Base-by-base conservation (phyloP, 441 rosid genomes). In the Biscutella auriculata region DNA sequence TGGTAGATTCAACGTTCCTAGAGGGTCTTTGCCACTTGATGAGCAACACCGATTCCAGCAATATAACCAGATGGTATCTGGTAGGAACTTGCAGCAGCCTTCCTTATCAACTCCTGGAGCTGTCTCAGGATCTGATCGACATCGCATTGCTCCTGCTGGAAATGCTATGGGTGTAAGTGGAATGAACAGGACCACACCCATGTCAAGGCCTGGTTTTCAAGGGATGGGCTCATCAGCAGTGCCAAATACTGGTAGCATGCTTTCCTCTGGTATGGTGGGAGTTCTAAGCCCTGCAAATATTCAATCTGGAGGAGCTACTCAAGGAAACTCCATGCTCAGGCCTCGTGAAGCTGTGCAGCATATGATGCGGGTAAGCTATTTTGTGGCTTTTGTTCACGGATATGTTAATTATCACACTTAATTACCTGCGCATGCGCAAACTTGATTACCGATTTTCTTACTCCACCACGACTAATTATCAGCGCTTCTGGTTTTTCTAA, bases 41-140 rank as follows among this genome's bases (percentile, higher is more conserved):
- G 97, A 95, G 75, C 97, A 84, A 60, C 95, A 86, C 48, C 74
- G 87, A 65, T 68, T 77, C 74, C 97, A 79, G 48, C 95, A 79
- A 42, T 72, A 67, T 68, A 83, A 79, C 76, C 98, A 82, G 66
- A 75, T 85, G 80, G 32, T 81, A 53, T 64, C 97, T 5, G 71
- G 73, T 60, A 81, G 96, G 79, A 80, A 79, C 56, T 56, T 82
- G 63, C 94, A 77, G 67, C 99, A 84, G 76, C 44, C 94, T 56
- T 87, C 74, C 72, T 49, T 85, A 77, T 65, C 97, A 68, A 79
- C 74, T 63, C 68, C 93, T 33, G 95, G 91, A 63, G 62, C 80
- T 68, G 73, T 75, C 58, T 67, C 92, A 53, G 92, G 93, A 60
- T 68, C 76, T 71, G 91, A 87, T 49, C 94, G 84, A 65, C 81